phyloP scores from a whole-genome alignment of 73 alveolate genomes.

The Paramecium biaurelia region DNA sequence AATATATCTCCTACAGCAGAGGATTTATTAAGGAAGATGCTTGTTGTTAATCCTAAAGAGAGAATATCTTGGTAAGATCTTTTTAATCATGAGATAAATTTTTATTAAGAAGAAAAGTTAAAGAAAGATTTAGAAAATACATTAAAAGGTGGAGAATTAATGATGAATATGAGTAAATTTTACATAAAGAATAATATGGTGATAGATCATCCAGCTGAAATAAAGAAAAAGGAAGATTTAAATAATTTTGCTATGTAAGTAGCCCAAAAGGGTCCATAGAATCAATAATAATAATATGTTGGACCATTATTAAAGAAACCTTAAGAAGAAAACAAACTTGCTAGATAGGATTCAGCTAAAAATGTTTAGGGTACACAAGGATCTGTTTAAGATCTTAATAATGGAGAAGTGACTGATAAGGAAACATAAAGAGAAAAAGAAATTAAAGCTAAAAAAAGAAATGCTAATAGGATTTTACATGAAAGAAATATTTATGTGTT shows the following conservation, averaged over 20 bases:
- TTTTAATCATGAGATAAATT: constrained; percentile 56
- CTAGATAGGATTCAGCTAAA: not conserved
- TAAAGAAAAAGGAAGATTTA: constrained; percentile 57
- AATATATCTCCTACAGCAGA: constrained; percentile 53
- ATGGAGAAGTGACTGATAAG: constrained; percentile 53
- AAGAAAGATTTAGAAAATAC: constrained; percentile 63
- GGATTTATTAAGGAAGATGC: constrained; percentile 56
- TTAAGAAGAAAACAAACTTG: constrained; percentile 17
- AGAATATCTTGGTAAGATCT: constrained; percentile 58
- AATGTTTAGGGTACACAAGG: not conserved
- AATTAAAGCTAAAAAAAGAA: constrained; percentile 58
- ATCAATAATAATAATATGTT: constrained; percentile 19
- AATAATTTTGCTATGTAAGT: constrained; percentile 58
- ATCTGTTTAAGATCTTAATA: not conserved
- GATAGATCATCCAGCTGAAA: constrained; percentile 63
- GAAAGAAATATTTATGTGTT: constrained; percentile 64
- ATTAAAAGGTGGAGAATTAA: constrained; percentile 45
- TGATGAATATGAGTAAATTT: constrained; percentile 61
- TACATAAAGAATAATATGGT: constrained; percentile 65
- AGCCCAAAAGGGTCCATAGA: constrained; percentile 43
- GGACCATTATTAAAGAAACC: constrained; percentile 56
- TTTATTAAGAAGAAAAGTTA: constrained; percentile 52
- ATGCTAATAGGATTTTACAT: constrained; percentile 61
- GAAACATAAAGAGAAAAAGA: constrained; percentile 59
- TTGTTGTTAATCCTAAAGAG: constrained; percentile 51